Conservation (phyloP, 768 basidiomycete species). For the Suillus ampliporus region DNA sequence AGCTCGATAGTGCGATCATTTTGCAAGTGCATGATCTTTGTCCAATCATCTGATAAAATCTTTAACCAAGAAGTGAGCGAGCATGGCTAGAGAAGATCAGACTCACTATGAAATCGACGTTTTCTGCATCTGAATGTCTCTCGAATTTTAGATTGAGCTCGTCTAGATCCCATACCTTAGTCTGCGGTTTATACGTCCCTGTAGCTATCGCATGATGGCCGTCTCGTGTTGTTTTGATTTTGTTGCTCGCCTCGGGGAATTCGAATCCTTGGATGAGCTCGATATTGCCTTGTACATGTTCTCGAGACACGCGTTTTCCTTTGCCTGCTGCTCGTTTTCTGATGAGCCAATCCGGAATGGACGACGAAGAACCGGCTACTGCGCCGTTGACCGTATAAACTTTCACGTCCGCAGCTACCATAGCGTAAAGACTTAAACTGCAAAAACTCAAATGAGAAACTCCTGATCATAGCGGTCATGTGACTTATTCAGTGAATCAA, state of each 20-base stretch:
- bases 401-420: slow-evolving; percentile 52
- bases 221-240: slow-evolving; percentile 88
- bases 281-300: slow-evolving; percentile 83
- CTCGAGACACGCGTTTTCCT: slow-evolving; percentile 68
- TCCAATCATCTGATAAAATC: slow-evolving; percentile 98
- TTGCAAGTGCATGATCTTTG: slow-evolving; percentile 96
- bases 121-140: slow-evolving; percentile 94
- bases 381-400: slow-evolving; percentile 98
- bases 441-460: too few species aligned
- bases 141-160: slow-evolving; percentile 95
- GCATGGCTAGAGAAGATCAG: slow-evolving; percentile 12
- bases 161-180: slow-evolving; percentile 94
- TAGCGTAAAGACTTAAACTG: too few species aligned
- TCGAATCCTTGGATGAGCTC: slow-evolving; percentile 96
- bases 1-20: slow-evolving; percentile 93
- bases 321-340: slow-evolving; percentile 67
- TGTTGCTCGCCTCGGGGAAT: slow-evolving; percentile 95
- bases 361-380: slow-evolving; percentile 83
- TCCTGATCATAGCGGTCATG: too few species aligned
- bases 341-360: slow-evolving; percentile 94
- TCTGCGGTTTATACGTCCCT: slow-evolving; percentile 97
- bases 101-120: slow-evolving; percentile 94
- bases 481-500: too few species aligned
- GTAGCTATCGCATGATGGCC: slow-evolving; percentile 94
- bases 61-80: slow-evolving; percentile 11